phyloP scores from a whole-genome alignment of 805 yeast genomes.

The Candida peoriensis region DNA sequence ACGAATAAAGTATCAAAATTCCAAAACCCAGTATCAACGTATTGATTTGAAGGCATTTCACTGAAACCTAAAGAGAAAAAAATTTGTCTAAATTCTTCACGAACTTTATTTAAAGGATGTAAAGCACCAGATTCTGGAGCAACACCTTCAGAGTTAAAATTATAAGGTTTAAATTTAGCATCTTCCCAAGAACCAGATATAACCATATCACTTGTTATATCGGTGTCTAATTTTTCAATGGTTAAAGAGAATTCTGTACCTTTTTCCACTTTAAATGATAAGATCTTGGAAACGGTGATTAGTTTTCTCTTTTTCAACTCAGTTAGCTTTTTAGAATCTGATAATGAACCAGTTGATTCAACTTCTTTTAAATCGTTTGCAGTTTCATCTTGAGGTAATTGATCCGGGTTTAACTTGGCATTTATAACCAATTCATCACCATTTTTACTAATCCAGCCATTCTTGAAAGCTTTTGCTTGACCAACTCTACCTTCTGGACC shows the following conservation, averaged over 20 bases:
- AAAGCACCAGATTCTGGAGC: slow-evolving; percentile 85
- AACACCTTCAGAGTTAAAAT: slow-evolving; percentile 93
- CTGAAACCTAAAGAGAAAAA: slow-evolving; percentile 97
- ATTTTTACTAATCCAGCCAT: slow-evolving; percentile 90
- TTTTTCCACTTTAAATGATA: slow-evolving; percentile 72
- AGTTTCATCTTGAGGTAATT: slow-evolving; percentile 60
- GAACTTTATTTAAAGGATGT: slow-evolving; percentile 93
- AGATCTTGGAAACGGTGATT: slow-evolving; percentile 59
- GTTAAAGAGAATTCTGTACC: slow-evolving; percentile 82
- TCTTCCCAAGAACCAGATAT: slow-evolving; percentile 75
- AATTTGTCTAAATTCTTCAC: slow-evolving; percentile 96
- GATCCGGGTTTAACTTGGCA: slow-evolving; percentile 39
- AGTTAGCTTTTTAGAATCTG: slow-evolving; percentile 58
- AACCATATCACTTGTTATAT: slow-evolving; percentile 91
- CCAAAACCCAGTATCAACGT: slow-evolving; percentile 99
- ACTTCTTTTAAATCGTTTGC: slow-evolving; percentile 59
- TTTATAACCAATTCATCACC: slow-evolving; percentile 71
- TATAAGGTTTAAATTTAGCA: slow-evolving; percentile 87
- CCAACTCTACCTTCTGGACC: slow-evolving; percentile 88
- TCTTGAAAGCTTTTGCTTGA: slow-evolving; percentile 96
- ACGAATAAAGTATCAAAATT: slow-evolving; percentile 94
- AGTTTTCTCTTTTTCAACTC: slow-evolving; percentile 96
- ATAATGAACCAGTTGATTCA: slow-evolving; percentile 47
- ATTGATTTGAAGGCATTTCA: slow-evolving; percentile 98
- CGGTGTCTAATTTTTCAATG: slow-evolving; percentile 82